Percentiles rank a stretch among this genome's conserved stretches.
phyloP scores from a whole-genome alignment of 805 yeast genomes.

The Nakazawaea siamensis region DNA sequence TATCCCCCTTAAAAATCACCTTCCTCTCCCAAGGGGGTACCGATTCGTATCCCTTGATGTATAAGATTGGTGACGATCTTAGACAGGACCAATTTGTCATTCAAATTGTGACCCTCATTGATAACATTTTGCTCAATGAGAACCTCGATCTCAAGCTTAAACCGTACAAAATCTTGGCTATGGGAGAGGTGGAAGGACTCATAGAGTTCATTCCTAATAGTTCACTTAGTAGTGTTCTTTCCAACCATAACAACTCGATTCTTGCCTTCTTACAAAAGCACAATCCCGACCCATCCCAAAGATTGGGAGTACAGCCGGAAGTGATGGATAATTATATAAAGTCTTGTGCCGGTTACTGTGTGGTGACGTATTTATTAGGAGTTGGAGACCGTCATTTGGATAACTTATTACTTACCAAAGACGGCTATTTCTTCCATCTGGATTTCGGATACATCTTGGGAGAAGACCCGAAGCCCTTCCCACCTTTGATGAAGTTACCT shows the following conservation, averaged over 20 bases:
- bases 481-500: constrained; percentile 96
- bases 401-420: constrained; percentile 65
- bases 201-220: constrained; percentile 93
- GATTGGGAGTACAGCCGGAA: constrained; percentile 44
- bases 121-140: constrained; percentile 77
- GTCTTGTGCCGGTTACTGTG: constrained; percentile 97
- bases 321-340: constrained; percentile 92
- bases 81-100: constrained; percentile 96
- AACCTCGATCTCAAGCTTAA: constrained; percentile 81
- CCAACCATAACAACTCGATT: constrained; percentile 66
- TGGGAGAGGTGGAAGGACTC: constrained; percentile 86
- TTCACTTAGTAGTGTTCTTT: constrained; percentile 72
- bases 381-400: constrained; percentile 98
- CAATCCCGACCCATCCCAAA: constrained; percentile 42
- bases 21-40: constrained; percentile 47
- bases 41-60: constrained; percentile 69
- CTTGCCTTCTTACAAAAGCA: constrained; percentile 60
- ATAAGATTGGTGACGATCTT: constrained; percentile 91
- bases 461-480: constrained; percentile 96
- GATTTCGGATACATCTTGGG: constrained; percentile 97
- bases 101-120: constrained; percentile 88
- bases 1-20: constrained; percentile 80
- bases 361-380: constrained; percentile 86
- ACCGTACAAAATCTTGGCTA: constrained; percentile 86
- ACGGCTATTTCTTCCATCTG: constrained; percentile 93